These are phyloP conservation scores for Austroboletus eburneus DNA, from an alignment of 768 basidiomycete species.

Conservation along the genomic window DNA sequence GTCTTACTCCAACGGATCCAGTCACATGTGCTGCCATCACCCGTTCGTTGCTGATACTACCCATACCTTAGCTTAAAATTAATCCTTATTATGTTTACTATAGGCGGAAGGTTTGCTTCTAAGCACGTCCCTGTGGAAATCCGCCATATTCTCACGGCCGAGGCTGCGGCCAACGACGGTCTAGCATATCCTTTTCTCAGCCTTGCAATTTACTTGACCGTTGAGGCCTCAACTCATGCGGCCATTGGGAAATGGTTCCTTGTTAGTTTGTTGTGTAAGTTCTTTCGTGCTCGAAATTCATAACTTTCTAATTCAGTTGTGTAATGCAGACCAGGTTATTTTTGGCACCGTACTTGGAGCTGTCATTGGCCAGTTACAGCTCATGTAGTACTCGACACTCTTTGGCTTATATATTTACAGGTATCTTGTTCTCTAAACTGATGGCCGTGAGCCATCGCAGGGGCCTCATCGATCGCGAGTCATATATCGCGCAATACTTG, in stretches of 20 bases:
- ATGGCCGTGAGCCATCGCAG: slow-evolving; percentile 66
- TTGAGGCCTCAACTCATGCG: slow-evolving; percentile 56
- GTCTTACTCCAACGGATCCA: slow-evolving; percentile 92
- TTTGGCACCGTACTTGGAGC: slow-evolving; percentile 70
- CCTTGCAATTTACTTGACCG: slow-evolving; percentile 79
- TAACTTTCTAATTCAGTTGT: neutral
- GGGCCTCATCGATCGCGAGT: slow-evolving; percentile 73
- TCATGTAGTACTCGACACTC: neutral
- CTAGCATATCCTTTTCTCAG: slow-evolving; percentile 91
- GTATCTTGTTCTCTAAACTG: slow-evolving; percentile 62
- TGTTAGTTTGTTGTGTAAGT: slow-evolving; percentile 70
- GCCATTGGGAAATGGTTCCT: slow-evolving; percentile 86
- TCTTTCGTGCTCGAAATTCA: neutral
- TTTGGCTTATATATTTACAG: slow-evolving; percentile 31
- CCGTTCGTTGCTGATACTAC: slow-evolving; percentile 35
- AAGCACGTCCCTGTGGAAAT: slow-evolving; percentile 71
- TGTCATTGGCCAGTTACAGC: slow-evolving; percentile 39
- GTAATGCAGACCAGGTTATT: slow-evolving; percentile 68
- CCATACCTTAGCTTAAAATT: neutral
- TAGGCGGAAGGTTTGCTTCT: slow-evolving; percentile 67
- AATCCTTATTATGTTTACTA: neutral
- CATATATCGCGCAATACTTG: slow-evolving; percentile 82
- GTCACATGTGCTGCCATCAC: slow-evolving; percentile 85
- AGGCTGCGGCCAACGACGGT: slow-evolving; percentile 95
- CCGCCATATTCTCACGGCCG: slow-evolving; percentile 77